A percentile compares a stretch with the other conserved stretches of the same genome.
These are phyloP conservation scores for Rhododendron molle DNA, from an alignment of 148 eudicot genomes.

Conservation along the genomic window DNA sequence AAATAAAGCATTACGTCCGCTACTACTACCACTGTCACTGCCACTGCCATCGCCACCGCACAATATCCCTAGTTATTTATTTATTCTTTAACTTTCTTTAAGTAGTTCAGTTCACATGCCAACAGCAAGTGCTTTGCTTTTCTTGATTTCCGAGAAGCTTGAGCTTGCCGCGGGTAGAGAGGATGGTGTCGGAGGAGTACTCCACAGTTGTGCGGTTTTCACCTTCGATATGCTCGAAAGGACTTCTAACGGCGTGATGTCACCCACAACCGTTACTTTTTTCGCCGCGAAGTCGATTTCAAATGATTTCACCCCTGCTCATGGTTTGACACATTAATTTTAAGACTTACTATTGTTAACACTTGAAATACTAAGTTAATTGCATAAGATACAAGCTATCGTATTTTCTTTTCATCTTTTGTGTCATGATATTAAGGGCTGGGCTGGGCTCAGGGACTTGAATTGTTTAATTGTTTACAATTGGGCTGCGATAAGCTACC, in stretches of 20 bases:
- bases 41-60: neutral
- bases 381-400: neutral
- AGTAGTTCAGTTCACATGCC: neutral
- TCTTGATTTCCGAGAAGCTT: slow-evolving; percentile 3
- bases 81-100: neutral
- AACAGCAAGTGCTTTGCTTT: slow-evolving; percentile 1
- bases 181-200: slow-evolving; percentile 29
- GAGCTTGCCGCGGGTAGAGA: neutral
- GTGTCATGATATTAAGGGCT: neutral
- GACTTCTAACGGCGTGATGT: slow-evolving; percentile 66
- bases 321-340: neutral
- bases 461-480: too few relatives aligned
- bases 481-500: neutral
- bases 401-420: too few relatives aligned
- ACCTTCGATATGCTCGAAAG: slow-evolving; percentile 79
- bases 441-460: neutral
- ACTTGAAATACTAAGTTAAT: neutral
- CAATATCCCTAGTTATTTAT: neutral
- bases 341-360: neutral
- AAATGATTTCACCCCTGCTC: slow-evolving; percentile 75
- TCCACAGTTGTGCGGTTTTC: slow-evolving; percentile 70
- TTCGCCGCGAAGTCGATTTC: slow-evolving; percentile 76
- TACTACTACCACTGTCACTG: neutral
- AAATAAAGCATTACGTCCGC: neutral
- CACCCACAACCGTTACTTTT: slow-evolving; percentile 77